phyloP scores from a whole-genome alignment of 768 basidiomycete species.

The Naganishia vaughanmartiniae region DNA sequence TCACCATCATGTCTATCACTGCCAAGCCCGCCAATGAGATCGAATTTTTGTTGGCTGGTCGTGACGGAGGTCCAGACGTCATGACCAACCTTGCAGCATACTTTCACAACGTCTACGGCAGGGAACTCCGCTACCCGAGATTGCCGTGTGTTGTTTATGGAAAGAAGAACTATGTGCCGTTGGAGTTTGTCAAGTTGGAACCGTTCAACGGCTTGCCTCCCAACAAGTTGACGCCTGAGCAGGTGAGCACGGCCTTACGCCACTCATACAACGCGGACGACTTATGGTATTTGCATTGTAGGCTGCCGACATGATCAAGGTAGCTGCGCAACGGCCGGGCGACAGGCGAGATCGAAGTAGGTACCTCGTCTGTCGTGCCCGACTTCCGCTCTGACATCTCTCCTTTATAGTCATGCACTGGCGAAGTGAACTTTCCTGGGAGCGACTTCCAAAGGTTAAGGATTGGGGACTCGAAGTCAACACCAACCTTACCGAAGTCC shows the following conservation, averaged over 20 bases:
- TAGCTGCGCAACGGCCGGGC: conserved; percentile 47
- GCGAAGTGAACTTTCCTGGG: conserved; percentile 43
- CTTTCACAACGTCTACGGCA: conserved; percentile 37
- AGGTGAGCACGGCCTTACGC: not conserved
- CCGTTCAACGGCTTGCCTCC: conserved; percentile 49
- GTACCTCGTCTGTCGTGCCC: not conserved
- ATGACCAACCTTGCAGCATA: conserved; percentile 41
- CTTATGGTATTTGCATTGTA: not conserved
- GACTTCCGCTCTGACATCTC: not conserved
- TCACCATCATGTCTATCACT: conserved; percentile 44
- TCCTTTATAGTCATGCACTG: conserved; percentile 34
- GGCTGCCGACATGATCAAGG: conserved; percentile 46
- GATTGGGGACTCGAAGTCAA: conserved; percentile 50
- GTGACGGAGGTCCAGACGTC: conserved; percentile 26
- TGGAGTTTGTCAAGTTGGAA: conserved; percentile 46
- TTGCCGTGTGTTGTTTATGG: conserved; percentile 43
- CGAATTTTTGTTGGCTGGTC: conserved; percentile 40
- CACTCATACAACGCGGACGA: not conserved
- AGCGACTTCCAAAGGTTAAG: conserved; percentile 40
- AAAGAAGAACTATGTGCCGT: conserved; percentile 47
- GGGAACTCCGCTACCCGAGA: conserved; percentile 40
- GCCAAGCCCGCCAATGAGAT: conserved; percentile 39
- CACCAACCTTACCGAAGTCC: conserved; percentile 38
- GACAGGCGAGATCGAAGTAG: conserved; percentile 39
- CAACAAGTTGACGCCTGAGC: conserved; percentile 43